Evolutionary conservation across 805 yeast species (phyloP).

Genomic region (Sungouiella blattae): DNA sequence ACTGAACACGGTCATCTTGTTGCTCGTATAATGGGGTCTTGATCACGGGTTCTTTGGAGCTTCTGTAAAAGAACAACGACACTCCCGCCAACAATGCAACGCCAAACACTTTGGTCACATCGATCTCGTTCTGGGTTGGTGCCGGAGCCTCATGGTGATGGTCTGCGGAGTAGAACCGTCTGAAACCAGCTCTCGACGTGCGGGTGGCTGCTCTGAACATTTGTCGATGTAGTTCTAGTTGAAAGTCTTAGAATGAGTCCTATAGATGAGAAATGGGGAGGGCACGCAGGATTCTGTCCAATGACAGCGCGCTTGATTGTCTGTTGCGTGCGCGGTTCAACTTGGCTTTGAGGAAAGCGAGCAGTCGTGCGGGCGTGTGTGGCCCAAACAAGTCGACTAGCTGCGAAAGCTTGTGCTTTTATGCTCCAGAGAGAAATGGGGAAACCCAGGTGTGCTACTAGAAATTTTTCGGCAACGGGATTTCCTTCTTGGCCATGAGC

Average conservation of each 20-base stretch:
- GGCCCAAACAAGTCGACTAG: no score
- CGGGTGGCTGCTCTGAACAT: conserved; percentile 18
- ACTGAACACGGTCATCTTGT: conserved; percentile 26
- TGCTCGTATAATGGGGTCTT: conserved; percentile 36
- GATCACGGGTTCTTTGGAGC: conserved; percentile 29
- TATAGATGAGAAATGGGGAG: not conserved
- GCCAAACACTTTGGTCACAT: conserved; percentile 39
- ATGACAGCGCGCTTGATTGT: no score
- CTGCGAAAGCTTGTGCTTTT: no score
- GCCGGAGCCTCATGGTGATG: conserved; percentile 14
- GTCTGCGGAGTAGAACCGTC: conserved; percentile 14
- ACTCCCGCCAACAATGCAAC: conserved; percentile 39
- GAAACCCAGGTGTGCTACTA: no score
- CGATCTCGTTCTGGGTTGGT: conserved; percentile 28
- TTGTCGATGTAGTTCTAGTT: conserved; percentile 1
- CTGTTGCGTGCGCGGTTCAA: no score
- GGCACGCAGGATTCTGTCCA: conserved; percentile 6
- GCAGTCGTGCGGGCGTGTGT: no score
- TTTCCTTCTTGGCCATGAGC: no score
- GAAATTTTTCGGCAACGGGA: no score
- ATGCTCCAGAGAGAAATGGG: no score
- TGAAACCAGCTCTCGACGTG: conserved; percentile 11
- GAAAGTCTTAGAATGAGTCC: not conserved
- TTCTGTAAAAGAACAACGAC: conserved; percentile 20
- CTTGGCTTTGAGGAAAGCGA: no score